These are phyloP conservation scores for Syzygium jambos DNA, from an alignment of 345 rosid species.

Conservation along the genomic window DNA sequence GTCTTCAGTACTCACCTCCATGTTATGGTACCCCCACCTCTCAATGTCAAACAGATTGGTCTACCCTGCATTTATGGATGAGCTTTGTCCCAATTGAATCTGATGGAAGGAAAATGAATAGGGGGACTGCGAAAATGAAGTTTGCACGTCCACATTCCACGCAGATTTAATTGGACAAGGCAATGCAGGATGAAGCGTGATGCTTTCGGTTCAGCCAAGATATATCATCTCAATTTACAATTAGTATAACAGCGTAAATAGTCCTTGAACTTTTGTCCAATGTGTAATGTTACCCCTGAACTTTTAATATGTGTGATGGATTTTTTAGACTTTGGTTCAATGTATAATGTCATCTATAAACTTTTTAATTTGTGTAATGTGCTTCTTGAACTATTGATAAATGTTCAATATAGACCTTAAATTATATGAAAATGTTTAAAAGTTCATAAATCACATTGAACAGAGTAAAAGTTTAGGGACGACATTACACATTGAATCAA, in stretches of 20 bases:
- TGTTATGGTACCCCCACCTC: background rate
- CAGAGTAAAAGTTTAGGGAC: background rate
- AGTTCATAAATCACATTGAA: background rate
- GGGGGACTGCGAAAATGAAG: background rate
- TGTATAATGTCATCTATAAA: background rate
- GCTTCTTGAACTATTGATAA: background rate
- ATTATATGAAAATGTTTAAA: background rate
- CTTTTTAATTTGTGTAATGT: fast-evolving
- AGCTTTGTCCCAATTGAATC: background rate
- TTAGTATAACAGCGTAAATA: background rate
- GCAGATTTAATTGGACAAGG: background rate
- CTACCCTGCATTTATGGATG: background rate
- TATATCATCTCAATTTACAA: background rate
- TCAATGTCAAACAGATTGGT: background rate
- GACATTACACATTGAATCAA: fast-evolving
- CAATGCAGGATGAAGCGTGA: background rate
- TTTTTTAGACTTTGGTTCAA: background rate
- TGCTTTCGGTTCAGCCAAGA: background rate
- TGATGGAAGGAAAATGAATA: background rate
- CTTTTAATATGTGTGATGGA: background rate
- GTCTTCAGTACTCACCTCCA: background rate
- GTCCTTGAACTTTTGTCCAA: background rate
- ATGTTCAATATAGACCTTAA: background rate
- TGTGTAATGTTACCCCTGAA: fast-evolving
- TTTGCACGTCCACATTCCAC: background rate